Evolutionary conservation across 2,329 filamentous ascomycete genomes (phyloP), one percentile per base, ranked within the genome.

Genomic region (Simplicillium aogashimaense): DNA sequence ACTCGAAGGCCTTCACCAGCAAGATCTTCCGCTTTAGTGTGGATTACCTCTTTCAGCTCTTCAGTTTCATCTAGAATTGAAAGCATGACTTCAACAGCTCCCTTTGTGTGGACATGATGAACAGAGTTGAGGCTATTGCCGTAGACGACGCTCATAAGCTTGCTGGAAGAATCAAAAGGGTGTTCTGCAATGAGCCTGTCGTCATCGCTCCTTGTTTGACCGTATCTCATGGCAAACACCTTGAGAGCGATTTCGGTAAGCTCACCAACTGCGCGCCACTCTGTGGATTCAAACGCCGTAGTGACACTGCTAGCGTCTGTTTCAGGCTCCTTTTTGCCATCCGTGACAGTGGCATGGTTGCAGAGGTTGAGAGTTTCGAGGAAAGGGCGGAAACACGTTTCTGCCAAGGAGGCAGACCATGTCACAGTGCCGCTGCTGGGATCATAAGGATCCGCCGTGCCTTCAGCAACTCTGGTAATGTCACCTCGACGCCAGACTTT

Each of bases 221-320:
- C 68, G 49, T 85, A 85, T n/a, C 82, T 76, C 63, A 80, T 78
- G 36, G 81, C 80, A 45, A 86, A 81, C 8, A 86, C 81, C 47
- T 83, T 79, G 13, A 86, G 73, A 10, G 83, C 81, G 43, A 86
- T 83, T 49, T 86, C 82, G 3, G 83, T 86, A 3, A 79, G 78
- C 48, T 83, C 78, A 37, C 79, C 81, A 34, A 78, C 61, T 15
- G 76, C 76, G 33, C 65, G 69, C 76, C 78, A 83, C 2, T 64
- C 55, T 3, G 58, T 54, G 25, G 61, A 57, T n/a, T 64, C 59
- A 12, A 65, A 60, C n/a, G 63, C 53, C 7, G 66, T 70, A 4
- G 67, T 66, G 37, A 65, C 62, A 25, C 67, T 70, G 36, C 65
- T 67, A 9, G 65, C 65, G 46, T 71, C 68, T 15, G 61, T 64